phyloP scores from a whole-genome alignment of 345 rosid species.

The Dipteronia dyeriana region DNA sequence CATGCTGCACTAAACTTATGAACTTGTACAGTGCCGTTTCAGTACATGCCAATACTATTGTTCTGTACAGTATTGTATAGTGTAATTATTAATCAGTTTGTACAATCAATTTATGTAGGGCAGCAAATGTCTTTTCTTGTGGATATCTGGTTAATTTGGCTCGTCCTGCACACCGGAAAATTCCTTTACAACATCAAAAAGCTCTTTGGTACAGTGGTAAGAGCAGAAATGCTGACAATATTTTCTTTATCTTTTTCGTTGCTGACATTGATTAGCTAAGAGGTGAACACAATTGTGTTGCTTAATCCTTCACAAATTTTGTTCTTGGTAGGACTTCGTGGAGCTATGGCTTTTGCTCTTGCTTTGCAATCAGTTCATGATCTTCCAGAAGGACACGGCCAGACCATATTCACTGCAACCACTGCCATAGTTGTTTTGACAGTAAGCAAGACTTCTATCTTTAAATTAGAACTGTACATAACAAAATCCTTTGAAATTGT shows the following conservation, averaged over 20 bases:
- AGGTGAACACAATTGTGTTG: neutral
- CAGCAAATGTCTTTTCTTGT: slow-evolving; percentile 90
- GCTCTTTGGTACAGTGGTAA: slow-evolving; percentile 99
- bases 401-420: slow-evolving; percentile 95
- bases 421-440: slow-evolving; percentile 96
- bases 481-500: neutral
- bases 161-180: slow-evolving; percentile 74
- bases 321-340: slow-evolving; percentile 74
- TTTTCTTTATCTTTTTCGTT: neutral
- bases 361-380: slow-evolving; percentile 98
- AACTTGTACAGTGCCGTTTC: neutral
- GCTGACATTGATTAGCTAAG: neutral
- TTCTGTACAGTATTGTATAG: slow-evolving; percentile 1
- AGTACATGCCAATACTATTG: slow-evolving; percentile 3
- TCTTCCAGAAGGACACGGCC: slow-evolving; percentile 98
- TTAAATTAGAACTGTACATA: slow-evolving; percentile 7
- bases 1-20: slow-evolving; percentile 15
- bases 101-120: slow-evolving; percentile 54
- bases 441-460: slow-evolving; percentile 41
- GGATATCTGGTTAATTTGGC: slow-evolving; percentile 86
- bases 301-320: slow-evolving; percentile 24
- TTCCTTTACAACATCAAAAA: slow-evolving; percentile 90
- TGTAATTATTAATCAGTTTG: slow-evolving; percentile 31
- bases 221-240: slow-evolving; percentile 26
- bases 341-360: slow-evolving; percentile 99